Base-by-base conservation (phyloP, 2,329 filamentous ascomycete genomes). In the Xylariales sp. region DNA sequence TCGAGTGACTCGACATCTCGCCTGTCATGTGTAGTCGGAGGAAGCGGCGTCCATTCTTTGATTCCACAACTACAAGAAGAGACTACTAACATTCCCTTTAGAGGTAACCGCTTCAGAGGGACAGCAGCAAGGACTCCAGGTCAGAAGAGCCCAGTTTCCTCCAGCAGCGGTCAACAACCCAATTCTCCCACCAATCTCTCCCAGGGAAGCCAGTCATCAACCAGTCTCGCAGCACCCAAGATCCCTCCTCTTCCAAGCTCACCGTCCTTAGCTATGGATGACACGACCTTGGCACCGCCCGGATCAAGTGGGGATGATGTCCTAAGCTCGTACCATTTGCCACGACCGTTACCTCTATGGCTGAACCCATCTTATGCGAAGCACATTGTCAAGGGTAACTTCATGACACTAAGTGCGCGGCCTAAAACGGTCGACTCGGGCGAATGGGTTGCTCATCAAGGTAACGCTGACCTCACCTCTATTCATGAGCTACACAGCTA, bases 311-410 rank as follows among this genome's bases (percentile, higher is more conserved):
- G 65, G 44, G 76, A 82, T 53, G 76, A 79, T 43, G 61, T 76
- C 38, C 70, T 82, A 50, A 68, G 69, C 51, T 69, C 70, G 10
- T 82, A 82, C 57, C 79, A 83, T 52, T 70, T 86, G 45, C 83
- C 83, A 45, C 74, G 78, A 29, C 77, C 78, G 22, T 69, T 81
- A 45, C 86, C 86, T 12, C 68, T 87, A 46, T 89, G 86, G 80
- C 79, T 89, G 56, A 84, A 86, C 56, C 76, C 84, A 42, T 69
- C 80, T 47, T 85, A 87, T 59, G 83, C 86, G 41, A 86, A 84
- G 60, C 82, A 95, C 57, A 95, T 95, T 51, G 90, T 96, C 57
- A 95, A 91, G 70, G 91, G 91, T 45, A 97, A 96, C 69, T 96
- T 97, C 61, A 88, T 95, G 84, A 96, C 91, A 9, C 69, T 97